Evolutionary conservation across 768 basidiomycete genomes (phyloP), one percentile per base, ranked within the genome.

Genomic region (Boletus subparvulus): DNA sequence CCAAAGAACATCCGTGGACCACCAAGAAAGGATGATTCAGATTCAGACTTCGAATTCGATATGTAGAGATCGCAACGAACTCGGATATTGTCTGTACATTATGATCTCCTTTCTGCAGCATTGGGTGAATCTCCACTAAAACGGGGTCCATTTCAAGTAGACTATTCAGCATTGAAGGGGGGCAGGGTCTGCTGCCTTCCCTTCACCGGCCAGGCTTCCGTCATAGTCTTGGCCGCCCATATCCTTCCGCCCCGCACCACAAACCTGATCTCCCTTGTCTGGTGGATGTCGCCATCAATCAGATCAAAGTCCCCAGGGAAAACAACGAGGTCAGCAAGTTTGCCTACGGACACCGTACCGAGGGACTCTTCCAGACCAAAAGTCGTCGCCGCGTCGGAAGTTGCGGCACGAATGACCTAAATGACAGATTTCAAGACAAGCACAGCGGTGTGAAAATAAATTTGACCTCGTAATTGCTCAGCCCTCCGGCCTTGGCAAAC

Each of bases 41-140:
- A 93, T 69, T 84, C 83, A 33, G 85, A 86, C 51, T 89, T 95
- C 68, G 90, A 92, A 65, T 85, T 87, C 67, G 85, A 86, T 64
- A 73, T 86, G 74, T 86, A 81, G 73, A 43, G 35, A 37, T 49
- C 7, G 17, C 28, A 37, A 33, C 46, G 26, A 14, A 46, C 12
- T 40, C n/a, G 10, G 36, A 54, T 13, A 26, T 4, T 17, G 12
- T 36, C 21, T 33, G 9, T 44, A 14, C 26, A 58, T 28, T 21
- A 21, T 17, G 14, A 36, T 46, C 28, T 21, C 24, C 19, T 17
- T 46, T 47, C 14, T 9, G 26, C 26, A 17, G 12, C 28, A 47
- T 21, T 30, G 11, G 17, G 35, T 24, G 35, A 47, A 30, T 48
- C 24, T 33, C 45, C 37, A 35, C 45, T 37, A 12, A 28, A 39